Percentiles rank a stretch among this genome's conserved stretches.
These are phyloP conservation scores for Neurospora crassa DNA, from an alignment of 2,329 filamentous ascomycete species.

Conservation along the genomic window DNA sequence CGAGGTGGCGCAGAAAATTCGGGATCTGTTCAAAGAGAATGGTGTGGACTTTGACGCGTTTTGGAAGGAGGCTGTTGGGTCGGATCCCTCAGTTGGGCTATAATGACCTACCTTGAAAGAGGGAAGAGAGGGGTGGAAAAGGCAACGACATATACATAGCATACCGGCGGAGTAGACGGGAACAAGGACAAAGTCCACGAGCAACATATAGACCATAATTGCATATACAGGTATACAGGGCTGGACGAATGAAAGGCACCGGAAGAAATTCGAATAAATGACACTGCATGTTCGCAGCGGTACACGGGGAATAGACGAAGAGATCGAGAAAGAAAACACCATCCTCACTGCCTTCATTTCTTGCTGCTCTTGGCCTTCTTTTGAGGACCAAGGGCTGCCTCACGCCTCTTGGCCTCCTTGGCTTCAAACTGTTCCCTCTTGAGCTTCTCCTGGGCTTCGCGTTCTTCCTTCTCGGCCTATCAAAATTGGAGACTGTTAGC, in stretches of 20 bases:
- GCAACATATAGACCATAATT: neutral
- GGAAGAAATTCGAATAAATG: neutral
- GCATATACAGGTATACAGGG: neutral
- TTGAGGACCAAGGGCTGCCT: conserved; percentile 39
- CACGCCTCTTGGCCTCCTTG: conserved; percentile 46
- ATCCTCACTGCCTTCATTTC: conserved; percentile 23
- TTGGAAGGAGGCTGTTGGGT: conserved; percentile 55
- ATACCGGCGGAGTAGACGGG: neutral
- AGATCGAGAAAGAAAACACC: neutral
- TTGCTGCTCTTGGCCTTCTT: conserved; percentile 33
- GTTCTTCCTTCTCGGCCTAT: conserved; percentile 50
- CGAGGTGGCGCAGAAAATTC: conserved; percentile 62
- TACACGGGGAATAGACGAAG: neutral
- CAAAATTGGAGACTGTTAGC: neutral
- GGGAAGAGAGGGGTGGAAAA: neutral
- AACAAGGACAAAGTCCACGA: neutral
- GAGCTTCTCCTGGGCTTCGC: conserved; percentile 39
- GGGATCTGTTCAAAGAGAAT: conserved; percentile 63
- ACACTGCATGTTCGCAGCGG: neutral
- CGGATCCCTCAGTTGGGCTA: conserved; percentile 25
- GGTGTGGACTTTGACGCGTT: conserved; percentile 76
- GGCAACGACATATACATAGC: neutral
- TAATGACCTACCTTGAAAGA: neutral
- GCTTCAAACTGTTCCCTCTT: conserved; percentile 43
- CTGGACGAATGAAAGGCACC: neutral